A percentile compares a stretch with the other conserved stretches of the same genome.
Evolutionary conservation across 23 red algal species (phyloP).

Genomic region (Gracilaria caudata): DNA sequence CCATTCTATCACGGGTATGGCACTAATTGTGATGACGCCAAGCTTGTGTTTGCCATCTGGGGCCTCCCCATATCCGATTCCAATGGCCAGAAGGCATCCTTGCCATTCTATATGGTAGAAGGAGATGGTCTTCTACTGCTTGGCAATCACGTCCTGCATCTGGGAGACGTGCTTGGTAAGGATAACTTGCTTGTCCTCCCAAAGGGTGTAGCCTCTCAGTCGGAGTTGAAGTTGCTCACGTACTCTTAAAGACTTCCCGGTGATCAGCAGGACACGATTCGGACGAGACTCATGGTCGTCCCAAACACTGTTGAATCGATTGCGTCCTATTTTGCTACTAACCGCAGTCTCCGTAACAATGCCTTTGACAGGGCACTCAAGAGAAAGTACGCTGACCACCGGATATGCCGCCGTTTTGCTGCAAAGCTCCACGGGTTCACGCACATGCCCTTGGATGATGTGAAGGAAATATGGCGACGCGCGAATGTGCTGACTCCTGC

Average conservation of each 20-base stretch:
- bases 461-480: slow-evolving; percentile 32
- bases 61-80: slow-evolving; percentile 12
- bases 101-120: slow-evolving; percentile 30
- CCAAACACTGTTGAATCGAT: not conserved
- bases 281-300: slow-evolving; percentile 5
- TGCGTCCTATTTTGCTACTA: not conserved
- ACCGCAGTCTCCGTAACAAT: not conserved
- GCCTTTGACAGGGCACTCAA: not conserved
- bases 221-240: not conserved
- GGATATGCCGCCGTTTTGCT: not conserved
- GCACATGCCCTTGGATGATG: slow-evolving; percentile 17
- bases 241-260: not conserved
- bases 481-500: slow-evolving; percentile 3
- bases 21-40: not conserved
- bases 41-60: slow-evolving; percentile 11
- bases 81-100: not conserved
- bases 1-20: slow-evolving; percentile 33
- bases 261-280: not conserved
- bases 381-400: slow-evolving; percentile 2
- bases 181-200: slow-evolving; percentile 7
- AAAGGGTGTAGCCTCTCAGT: not conserved
- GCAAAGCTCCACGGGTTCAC: slow-evolving; percentile 36
- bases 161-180: slow-evolving; percentile 1
- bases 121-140: slow-evolving; percentile 44
- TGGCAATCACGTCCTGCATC: slow-evolving; percentile 22